Percentiles rank a stretch among this genome's conserved stretches.
Evolutionary conservation across 129 eudicot species (phyloP).

Genomic region (Artemisia annua): DNA sequence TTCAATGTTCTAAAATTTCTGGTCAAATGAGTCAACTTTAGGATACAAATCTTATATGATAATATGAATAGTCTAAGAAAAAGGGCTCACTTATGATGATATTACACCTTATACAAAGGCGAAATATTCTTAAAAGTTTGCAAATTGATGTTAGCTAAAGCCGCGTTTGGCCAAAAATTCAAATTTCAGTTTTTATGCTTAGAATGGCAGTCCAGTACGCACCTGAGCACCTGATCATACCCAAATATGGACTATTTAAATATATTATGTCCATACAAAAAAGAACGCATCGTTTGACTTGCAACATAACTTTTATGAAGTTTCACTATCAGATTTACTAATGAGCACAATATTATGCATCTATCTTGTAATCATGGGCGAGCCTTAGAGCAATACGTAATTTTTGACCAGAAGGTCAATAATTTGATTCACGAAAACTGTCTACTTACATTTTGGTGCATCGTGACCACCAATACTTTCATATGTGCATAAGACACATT

Average conservation of each 20-base stretch:
- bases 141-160: background rate
- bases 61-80: background rate
- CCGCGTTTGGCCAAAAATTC: background rate
- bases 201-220: background rate
- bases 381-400: too few species aligned
- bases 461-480: background rate
- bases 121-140: too few species aligned
- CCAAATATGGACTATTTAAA: too few species aligned
- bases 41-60: background rate
- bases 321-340: too few species aligned
- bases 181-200: background rate
- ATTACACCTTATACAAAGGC: background rate
- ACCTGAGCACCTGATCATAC: too few species aligned
- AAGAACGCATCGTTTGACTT: too few species aligned
- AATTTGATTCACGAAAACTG: background rate
- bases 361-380: too few species aligned
- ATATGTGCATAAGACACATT: background rate
- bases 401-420: too few species aligned
- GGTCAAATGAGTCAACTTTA: slow-evolving; percentile 11
- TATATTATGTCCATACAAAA: too few species aligned
- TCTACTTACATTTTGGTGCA: background rate
- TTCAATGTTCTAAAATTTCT: background rate
- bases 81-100: too few species aligned
- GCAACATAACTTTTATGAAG: too few species aligned
- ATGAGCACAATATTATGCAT: too few species aligned